Base-by-base conservation (phyloP, 2,329 filamentous ascomycete species). In the Gaeumannomyces tritici region DNA sequence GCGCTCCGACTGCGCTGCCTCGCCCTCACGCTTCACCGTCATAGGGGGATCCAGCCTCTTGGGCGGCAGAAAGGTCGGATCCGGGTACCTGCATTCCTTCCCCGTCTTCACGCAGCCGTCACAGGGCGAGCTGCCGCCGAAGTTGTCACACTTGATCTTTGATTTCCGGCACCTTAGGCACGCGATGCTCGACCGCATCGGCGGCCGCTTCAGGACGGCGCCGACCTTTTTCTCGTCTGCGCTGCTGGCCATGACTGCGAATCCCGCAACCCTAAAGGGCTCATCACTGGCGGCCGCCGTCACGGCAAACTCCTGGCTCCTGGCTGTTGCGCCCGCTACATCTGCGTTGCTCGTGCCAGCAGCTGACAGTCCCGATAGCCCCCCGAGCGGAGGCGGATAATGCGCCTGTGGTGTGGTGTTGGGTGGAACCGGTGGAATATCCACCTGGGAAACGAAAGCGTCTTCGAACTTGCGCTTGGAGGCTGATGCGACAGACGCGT, bases 141-240 rank as follows among this genome's bases (percentile, higher is more conserved):
- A 83, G 75, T 95, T 95, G 73, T 91, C 86, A 76, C 91, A 96
- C 75, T 93, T 93, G 72, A 93, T 90, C 76, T 95, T 96, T 72
- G 89, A 91, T 69, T 85, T 85, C 63, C 90, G 83, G 72, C 90
- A 93, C 66, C 85, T 82, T 65, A 84, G 79, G 74, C 90, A 95
- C 59, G 90, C 90, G 71, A 93, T 91, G 70, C 88, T 90, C 58
- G 89, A 91, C 67, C 90, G 83, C 83, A 91, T 89, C 42, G 80
- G 79, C 15, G 77, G 73, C 63, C 78, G 76, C 69, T 73, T 73
- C n/a, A 79, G 67, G 59, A 74, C 28, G 55, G 26, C 55, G 18
- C 5, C 3, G 2, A 24, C 6, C 33, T 28, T 51, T 26, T 60
- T 54, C 21, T 60, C 59, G 26, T 60, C 58, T 28, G 55, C 56